Percentiles rank a stretch among this genome's conserved stretches.
Evolutionary conservation across 345 rosid genomes (phyloP).

Genomic region (Nephelium lappaceum): DNA sequence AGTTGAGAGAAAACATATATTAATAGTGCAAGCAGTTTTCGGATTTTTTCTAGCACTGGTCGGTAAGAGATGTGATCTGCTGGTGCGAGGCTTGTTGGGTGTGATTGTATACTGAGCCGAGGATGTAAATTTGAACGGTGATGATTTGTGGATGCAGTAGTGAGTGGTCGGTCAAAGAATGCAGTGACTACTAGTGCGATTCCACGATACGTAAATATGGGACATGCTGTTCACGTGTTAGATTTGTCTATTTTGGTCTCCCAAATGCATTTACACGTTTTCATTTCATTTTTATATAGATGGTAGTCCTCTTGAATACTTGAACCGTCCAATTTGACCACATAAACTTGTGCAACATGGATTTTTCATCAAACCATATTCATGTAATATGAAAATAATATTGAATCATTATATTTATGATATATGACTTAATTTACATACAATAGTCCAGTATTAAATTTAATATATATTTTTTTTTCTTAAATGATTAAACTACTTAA

Average conservation of each 20-base stretch:
- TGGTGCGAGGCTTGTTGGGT: background rate
- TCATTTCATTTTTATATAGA: too few relatives aligned
- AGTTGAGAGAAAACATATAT: background rate
- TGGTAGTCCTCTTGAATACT: background rate
- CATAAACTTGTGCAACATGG: too few relatives aligned
- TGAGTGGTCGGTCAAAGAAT: background rate
- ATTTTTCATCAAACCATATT: too few relatives aligned
- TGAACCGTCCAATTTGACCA: background rate
- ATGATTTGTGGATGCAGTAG: background rate
- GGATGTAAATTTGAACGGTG: background rate
- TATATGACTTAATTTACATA: too few relatives aligned
- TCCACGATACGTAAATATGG: background rate
- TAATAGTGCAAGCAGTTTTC: background rate
- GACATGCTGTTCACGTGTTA: conserved; percentile 5
- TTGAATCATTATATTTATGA: too few relatives aligned
- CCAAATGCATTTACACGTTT: background rate
- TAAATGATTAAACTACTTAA: too few relatives aligned
- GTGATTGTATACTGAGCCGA: background rate
- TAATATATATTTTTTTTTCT: too few relatives aligned
- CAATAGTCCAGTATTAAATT: too few relatives aligned
- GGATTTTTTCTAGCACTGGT: background rate
- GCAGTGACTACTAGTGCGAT: background rate
- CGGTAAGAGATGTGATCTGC: background rate
- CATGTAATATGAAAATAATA: too few relatives aligned
- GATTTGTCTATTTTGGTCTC: background rate